Conservation (phyloP, 75 land plant genomes). For the Sequoiadendron giganteum region DNA sequence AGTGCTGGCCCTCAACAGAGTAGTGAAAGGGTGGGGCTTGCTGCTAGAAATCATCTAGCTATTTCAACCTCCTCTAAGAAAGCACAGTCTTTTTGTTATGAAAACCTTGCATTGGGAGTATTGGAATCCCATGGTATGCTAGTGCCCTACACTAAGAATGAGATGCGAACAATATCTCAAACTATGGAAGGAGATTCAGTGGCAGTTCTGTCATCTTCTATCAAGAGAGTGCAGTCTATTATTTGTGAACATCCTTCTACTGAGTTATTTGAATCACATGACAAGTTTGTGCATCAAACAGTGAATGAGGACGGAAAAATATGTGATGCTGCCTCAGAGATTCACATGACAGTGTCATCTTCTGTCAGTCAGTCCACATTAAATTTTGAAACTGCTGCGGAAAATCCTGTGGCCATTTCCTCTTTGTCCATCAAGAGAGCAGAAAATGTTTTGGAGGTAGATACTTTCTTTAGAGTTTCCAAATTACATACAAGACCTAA, state of each 20-base stretch:
- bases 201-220: background rate
- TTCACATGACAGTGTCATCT: background rate
- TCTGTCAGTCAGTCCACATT: background rate
- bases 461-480: background rate
- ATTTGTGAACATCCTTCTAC: background rate
- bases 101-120: background rate
- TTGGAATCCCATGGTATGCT: background rate
- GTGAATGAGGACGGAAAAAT: background rate
- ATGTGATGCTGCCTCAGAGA: background rate
- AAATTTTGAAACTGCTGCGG: background rate
- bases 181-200: background rate
- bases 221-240: background rate
- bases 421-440: background rate
- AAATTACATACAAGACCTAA: background rate
- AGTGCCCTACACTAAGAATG: background rate
- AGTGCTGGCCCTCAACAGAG: background rate
- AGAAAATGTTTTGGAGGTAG: background rate
- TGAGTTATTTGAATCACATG: background rate
- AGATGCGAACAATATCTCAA: background rate
- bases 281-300: background rate
- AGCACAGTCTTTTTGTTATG: constrained; percentile 32
- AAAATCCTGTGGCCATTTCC: background rate
- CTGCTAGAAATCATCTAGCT: constrained; percentile 37
- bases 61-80: constrained; percentile 46
- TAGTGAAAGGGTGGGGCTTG: constrained; percentile 14